These are phyloP conservation scores for Rhynchospora tenuis DNA, from an alignment of 176 grass and related monocot species.

Conservation along the genomic window DNA sequence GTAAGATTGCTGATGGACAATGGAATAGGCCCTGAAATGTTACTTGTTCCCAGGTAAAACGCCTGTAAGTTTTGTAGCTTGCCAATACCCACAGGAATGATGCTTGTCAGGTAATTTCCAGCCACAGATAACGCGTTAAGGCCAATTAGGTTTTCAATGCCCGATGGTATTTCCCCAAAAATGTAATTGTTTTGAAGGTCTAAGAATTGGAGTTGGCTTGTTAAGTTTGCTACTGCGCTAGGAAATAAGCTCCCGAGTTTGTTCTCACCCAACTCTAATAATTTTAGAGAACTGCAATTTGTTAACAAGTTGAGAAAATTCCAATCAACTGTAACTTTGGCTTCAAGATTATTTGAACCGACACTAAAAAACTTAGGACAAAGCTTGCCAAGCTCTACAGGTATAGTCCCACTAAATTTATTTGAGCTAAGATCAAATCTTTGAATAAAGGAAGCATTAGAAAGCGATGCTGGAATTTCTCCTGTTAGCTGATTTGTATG, in stretches of 20 bases:
- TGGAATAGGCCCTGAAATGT: conserved; percentile 25
- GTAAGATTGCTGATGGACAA: conserved; percentile 34
- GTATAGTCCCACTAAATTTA: not conserved
- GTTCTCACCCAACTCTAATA: too few species aligned
- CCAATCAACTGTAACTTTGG: too few species aligned
- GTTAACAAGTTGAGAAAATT: too few species aligned
- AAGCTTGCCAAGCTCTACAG: not conserved
- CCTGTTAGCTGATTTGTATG: not conserved
- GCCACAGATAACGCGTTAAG: not conserved
- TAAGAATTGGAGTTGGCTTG: not conserved
- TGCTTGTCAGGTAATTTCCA: conserved; percentile 7
- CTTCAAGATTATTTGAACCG: too few species aligned
- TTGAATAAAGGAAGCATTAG: not conserved
- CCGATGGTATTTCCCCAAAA: conserved; percentile 7
- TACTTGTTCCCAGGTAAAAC: not conserved
- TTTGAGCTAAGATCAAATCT: not conserved
- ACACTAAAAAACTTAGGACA: too few species aligned
- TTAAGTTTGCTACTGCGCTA: too few species aligned
- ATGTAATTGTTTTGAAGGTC: not conserved
- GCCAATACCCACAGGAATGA: conserved; percentile 26
- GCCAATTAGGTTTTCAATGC: conserved; percentile 16
- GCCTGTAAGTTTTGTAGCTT: not conserved
- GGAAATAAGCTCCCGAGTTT: too few species aligned
- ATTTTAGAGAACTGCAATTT: too few species aligned
- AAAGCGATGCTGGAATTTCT: not conserved